These are phyloP conservation scores for Sporodiniella umbellata DNA, from an alignment of 371 early-diverging fungal genomes.

Conservation along the genomic window DNA sequence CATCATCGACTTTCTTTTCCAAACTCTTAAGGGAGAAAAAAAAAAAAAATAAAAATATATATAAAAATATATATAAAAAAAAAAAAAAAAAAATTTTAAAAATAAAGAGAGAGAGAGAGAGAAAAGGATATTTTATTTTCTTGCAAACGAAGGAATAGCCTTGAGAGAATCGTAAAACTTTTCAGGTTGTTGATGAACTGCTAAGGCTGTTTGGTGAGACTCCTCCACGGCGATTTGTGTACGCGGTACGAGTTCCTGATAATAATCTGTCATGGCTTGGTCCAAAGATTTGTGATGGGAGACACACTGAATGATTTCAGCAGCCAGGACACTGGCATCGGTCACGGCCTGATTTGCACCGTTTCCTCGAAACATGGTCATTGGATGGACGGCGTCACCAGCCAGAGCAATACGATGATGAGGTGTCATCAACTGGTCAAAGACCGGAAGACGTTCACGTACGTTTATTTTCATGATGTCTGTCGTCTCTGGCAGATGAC, in stretches of 20 bases:
- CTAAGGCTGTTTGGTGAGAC: conserved; percentile 17
- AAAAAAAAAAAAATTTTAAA: too few species aligned
- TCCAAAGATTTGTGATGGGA: conserved; percentile 12
- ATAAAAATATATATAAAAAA: not conserved
- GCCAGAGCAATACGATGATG: conserved; percentile 3
- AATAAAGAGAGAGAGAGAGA: too few species aligned
- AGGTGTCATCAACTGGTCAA: not conserved
- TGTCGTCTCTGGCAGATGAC: not conserved
- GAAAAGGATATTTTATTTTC: too few species aligned
- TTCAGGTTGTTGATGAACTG: conserved; percentile 1
- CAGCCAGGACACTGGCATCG: conserved; percentile 21
- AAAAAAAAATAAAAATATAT: too few species aligned
- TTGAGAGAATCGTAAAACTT: too few species aligned
- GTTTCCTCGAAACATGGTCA: conserved; percentile 22
- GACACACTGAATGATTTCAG: conserved; percentile 7
- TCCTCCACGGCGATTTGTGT: conserved; percentile 20
- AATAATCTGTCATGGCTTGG: conserved; percentile 21
- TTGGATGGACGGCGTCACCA: conserved; percentile 18
- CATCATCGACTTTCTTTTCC: conserved; percentile 3
- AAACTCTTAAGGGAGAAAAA: not conserved
- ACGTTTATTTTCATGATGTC: not conserved
- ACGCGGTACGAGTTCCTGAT: conserved; percentile 22
- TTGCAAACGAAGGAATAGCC: too few species aligned
- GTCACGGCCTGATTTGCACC: conserved; percentile 36
- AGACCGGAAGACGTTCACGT: conserved; percentile 5